These are phyloP conservation scores for Cytospora piceae DNA, from an alignment of 2,329 filamentous ascomycete species.

Conservation along the genomic window DNA sequence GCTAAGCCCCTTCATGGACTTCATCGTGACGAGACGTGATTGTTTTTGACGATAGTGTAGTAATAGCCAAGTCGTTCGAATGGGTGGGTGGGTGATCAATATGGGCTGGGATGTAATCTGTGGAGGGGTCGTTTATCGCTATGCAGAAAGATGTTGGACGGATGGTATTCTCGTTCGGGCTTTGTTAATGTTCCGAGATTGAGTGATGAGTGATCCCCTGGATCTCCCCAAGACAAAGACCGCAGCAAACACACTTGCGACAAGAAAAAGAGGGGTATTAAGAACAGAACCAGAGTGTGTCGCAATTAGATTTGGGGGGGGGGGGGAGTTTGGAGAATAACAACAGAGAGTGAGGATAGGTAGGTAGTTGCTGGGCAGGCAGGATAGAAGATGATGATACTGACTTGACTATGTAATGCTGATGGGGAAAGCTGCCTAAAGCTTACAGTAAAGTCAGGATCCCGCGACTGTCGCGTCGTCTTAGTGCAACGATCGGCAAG, in stretches of 20 bases:
- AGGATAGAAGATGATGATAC: not conserved
- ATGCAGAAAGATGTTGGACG: not conserved
- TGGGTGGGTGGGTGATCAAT: not conserved
- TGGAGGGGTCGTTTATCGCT: not conserved
- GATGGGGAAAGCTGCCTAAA: not conserved
- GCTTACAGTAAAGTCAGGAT: not conserved
- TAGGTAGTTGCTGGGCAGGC: not conserved
- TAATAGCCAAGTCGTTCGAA: not conserved
- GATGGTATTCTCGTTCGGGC: not conserved
- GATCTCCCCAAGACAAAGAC: not conserved
- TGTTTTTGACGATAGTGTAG: not conserved
- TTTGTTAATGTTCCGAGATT: not conserved
- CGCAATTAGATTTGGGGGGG: not conserved
- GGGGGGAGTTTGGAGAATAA: not conserved
- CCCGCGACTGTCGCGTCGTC: not conserved
- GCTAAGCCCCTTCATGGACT: slow-evolving; percentile 55
- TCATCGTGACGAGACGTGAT: slow-evolving; percentile 21
- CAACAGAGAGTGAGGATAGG: not conserved
- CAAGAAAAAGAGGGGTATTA: slow-evolving; percentile 23
- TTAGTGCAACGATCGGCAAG: not conserved
- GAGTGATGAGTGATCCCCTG: not conserved
- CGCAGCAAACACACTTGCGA: not conserved
- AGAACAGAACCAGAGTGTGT: not conserved
- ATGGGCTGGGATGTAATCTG: not conserved
- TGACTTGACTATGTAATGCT: not conserved